phyloP scores from a whole-genome alignment of 225 moss, liverwort and hornwort species.

The Pseudisothecium myosuroides region DNA sequence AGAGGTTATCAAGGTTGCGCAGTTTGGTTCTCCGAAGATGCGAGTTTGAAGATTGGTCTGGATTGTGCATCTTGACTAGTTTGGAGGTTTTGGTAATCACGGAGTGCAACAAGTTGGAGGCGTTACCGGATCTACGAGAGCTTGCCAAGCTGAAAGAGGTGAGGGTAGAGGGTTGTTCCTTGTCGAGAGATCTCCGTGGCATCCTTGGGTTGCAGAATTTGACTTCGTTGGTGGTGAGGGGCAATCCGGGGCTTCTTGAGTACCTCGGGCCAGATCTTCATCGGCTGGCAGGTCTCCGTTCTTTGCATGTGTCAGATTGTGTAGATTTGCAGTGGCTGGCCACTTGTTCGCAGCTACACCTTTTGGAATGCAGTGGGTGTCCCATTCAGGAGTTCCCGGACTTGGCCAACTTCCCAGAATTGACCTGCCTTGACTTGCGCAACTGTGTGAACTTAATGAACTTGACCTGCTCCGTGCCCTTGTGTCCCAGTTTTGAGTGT shows the following conservation, averaged over 20 bases:
- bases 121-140: fast-evolving
- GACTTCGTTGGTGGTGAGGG: fast-evolving
- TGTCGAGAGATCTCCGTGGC: not conserved
- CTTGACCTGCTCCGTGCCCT: not conserved
- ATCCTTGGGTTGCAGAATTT: not conserved
- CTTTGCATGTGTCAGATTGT: fast-evolving
- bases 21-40: fast-evolving
- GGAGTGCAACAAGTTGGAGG: not conserved
- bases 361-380: fast-evolving
- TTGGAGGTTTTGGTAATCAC: fast-evolving
- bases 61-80: fast-evolving
- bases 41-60: not conserved
- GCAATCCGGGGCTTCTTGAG: not conserved
- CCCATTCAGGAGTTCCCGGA: not conserved
- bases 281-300: fast-evolving
- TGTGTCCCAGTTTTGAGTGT: fast-evolving
- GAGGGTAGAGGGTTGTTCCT: fast-evolving
- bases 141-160: fast-evolving
- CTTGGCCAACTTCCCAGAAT: not conserved
- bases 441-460: fast-evolving
- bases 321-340: fast-evolving
- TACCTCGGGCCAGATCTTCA: fast-evolving
- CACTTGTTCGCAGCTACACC: fast-evolving
- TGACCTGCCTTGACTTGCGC: fast-evolving
- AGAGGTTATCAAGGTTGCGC: not conserved